A percentile compares a stretch with the other conserved stretches of the same genome.
Evolutionary conservation across 2,329 filamentous ascomycete species (phyloP).

Genomic region (Ophiosphaerella herpotricha): DNA sequence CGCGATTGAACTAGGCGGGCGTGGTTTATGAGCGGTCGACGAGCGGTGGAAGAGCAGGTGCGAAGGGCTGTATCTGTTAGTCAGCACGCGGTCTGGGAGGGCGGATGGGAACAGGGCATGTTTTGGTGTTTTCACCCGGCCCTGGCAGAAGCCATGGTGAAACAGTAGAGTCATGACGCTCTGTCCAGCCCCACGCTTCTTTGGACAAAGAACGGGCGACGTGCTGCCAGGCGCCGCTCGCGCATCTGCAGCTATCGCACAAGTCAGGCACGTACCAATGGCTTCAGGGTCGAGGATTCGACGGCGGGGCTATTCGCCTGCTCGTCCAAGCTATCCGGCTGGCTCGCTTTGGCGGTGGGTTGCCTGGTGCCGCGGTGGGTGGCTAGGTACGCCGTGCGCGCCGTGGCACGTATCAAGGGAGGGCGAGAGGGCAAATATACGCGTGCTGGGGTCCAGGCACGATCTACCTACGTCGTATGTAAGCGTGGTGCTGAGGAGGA

Average conservation of each 20-base stretch:
- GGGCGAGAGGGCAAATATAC: too few relatives aligned
- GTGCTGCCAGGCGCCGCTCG: neutral
- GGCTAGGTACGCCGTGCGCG: too few relatives aligned
- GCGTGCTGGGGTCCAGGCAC: too few relatives aligned
- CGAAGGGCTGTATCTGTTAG: neutral
- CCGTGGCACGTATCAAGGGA: too few relatives aligned
- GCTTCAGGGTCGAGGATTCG: neutral
- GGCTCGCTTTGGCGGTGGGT: neutral
- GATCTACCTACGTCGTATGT: too few relatives aligned
- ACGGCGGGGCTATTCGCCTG: neutral
- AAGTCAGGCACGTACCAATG: slow-evolving; percentile 13
- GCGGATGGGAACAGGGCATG: slow-evolving; percentile 13
- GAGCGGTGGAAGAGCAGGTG: slow-evolving; percentile 14
- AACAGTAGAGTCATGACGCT: slow-evolving; percentile 29
- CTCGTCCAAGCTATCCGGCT: neutral
- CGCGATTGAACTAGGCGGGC: slow-evolving; percentile 13
- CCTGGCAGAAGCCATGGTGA: slow-evolving; percentile 26
- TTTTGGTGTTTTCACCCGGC: slow-evolving; percentile 19
- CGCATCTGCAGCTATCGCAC: neutral
- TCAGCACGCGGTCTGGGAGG: neutral
- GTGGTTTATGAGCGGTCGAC: slow-evolving; percentile 17
- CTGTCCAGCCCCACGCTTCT: slow-evolving; percentile 30
- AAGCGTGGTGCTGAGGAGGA: neutral
- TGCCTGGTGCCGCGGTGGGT: neutral
- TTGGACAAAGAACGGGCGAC: slow-evolving; percentile 8